A percentile compares a stretch with the other conserved stretches of the same genome.
phyloP scores from a whole-genome alignment of 2,329 filamentous ascomycete genomes.

The Arthrobotrys megalospora region DNA sequence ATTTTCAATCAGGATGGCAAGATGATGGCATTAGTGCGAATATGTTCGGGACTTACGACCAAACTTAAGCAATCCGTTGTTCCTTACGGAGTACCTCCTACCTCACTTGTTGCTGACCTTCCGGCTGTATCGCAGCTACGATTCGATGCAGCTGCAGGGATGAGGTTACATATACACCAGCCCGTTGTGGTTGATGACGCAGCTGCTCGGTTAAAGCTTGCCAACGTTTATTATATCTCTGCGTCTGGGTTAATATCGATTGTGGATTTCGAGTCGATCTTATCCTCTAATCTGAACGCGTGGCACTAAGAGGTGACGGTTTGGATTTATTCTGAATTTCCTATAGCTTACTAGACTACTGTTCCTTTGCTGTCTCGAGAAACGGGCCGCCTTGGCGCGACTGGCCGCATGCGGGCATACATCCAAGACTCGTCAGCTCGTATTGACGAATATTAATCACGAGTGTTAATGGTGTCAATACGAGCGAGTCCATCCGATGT shows the following conservation, averaged over 20 bases:
- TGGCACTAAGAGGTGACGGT: too few species aligned
- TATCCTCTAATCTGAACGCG: too few species aligned
- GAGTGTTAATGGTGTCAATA: too few species aligned
- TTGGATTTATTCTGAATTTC: too few species aligned
- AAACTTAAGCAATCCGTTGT: constrained; percentile 10
- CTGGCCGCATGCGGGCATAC: neutral
- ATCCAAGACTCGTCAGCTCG: neutral
- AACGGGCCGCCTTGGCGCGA: neutral
- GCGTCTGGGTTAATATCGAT: neutral
- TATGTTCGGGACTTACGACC: constrained; percentile 18
- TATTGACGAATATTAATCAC: neutral
- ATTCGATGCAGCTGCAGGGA: constrained; percentile 15
- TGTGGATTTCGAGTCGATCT: too few species aligned
- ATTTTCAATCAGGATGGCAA: constrained; percentile 26
- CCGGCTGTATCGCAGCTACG: neutral
- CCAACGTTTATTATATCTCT: neutral
- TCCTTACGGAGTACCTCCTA: neutral
- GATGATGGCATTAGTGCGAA: constrained; percentile 26
- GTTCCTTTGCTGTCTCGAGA: too few species aligned
- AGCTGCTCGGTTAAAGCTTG: constrained; percentile 19
- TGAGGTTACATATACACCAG: constrained; percentile 27
- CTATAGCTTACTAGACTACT: too few species aligned
- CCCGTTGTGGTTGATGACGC: constrained; percentile 36
- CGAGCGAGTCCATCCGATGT: too few species aligned
- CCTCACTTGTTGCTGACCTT: neutral